phyloP scores from a whole-genome alignment of 2,329 filamentous ascomycete genomes.

The Pyricularia grisea region DNA sequence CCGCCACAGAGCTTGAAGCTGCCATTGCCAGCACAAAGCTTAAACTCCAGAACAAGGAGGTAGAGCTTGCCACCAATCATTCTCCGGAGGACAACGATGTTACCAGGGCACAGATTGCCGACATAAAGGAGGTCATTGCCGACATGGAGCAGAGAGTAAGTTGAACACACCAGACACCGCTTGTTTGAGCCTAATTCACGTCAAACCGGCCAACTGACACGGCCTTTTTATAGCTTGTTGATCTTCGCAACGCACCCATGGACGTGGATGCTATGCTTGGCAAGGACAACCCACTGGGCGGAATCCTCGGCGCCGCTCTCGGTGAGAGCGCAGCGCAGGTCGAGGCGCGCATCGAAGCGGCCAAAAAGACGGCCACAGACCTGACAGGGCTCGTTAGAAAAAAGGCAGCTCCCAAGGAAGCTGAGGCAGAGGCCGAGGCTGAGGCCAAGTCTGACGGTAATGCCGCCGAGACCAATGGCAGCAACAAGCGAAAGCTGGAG shows the following conservation, averaged over 20 bases:
- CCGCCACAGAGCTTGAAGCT: conserved; percentile 59
- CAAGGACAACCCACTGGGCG: conserved; percentile 33
- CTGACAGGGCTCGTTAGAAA: conserved; percentile 67
- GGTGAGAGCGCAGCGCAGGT: conserved; percentile 53
- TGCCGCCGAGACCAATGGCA: conserved; percentile 31
- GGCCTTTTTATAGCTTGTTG: conserved; percentile 42
- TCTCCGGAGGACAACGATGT: conserved; percentile 59
- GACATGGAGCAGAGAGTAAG: conserved; percentile 70
- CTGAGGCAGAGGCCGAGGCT: conserved; percentile 15
- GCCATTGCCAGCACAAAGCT: conserved; percentile 65
- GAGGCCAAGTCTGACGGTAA: conserved; percentile 17
- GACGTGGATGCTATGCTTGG: conserved; percentile 46
- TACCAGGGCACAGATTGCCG: conserved; percentile 51
- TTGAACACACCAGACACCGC: conserved; percentile 10
- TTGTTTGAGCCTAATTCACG: conserved; percentile 10
- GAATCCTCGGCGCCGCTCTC: conserved; percentile 54
- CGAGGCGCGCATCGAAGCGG: conserved; percentile 59
- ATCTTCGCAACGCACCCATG: conserved; percentile 56
- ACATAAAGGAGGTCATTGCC: conserved; percentile 68
- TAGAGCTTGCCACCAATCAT: conserved; percentile 51
- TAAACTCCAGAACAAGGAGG: conserved; percentile 62
- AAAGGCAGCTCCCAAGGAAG: conserved; percentile 30
- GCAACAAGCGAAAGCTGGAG: conserved; percentile 14
- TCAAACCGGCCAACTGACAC: background rate
- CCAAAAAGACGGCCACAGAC: conserved; percentile 65